A percentile compares a stretch with the other conserved stretches of the same genome.
phyloP scores from a whole-genome alignment of 2,329 filamentous ascomycete species.

The Microsporum canis region DNA sequence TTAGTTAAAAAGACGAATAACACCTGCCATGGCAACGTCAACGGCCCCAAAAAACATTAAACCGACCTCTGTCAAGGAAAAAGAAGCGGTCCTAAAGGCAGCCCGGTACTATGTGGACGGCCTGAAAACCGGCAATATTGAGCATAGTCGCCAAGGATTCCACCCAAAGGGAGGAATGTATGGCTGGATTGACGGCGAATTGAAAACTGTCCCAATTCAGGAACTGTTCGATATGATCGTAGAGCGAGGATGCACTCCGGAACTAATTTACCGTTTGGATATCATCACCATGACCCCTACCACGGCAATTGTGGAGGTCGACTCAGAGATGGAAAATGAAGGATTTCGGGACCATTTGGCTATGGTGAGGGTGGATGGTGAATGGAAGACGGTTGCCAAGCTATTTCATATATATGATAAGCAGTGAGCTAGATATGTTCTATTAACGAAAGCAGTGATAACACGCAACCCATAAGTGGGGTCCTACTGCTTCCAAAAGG shows the following conservation, averaged over 20 bases:
- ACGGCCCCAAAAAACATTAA: not conserved
- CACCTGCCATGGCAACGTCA: not conserved
- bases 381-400: conserved; percentile 2
- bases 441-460: not conserved
- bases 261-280: not conserved
- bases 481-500: too few relatives aligned
- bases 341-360: not conserved
- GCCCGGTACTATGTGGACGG: not conserved
- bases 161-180: not conserved
- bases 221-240: not conserved
- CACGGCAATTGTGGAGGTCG: not conserved
- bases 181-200: not conserved
- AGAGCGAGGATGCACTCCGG: not conserved
- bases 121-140: not conserved
- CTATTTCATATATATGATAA: not conserved
- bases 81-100: not conserved
- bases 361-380: not conserved
- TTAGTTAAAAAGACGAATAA: not conserved
- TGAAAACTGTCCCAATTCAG: not conserved
- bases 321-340: not conserved
- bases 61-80: not conserved
- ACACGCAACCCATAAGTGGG: too few relatives aligned
- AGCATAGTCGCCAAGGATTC: not conserved
- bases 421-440: not conserved
- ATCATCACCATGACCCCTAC: not conserved